Evolutionary conservation across 371 early-diverging fungal genomes (phyloP).

Genomic region (Zopfochytrium polystomum): DNA sequence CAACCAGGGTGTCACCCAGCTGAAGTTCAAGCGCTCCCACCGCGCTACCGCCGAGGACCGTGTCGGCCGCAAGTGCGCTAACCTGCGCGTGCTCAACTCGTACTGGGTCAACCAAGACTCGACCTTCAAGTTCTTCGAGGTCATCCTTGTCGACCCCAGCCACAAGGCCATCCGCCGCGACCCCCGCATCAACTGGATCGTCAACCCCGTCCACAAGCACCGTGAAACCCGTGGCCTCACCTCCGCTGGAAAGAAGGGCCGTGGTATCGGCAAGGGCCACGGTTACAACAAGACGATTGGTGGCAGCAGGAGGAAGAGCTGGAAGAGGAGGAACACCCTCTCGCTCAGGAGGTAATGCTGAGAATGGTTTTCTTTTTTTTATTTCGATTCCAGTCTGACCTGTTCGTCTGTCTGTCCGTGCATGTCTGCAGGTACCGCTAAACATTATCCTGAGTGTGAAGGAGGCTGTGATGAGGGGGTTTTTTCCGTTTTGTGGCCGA

Average conservation of each 20-base stretch:
- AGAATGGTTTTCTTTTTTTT: too few species aligned
- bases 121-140: slow-evolving; percentile 98
- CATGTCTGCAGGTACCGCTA: too few species aligned
- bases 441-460: too few species aligned
- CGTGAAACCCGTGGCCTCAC: slow-evolving; percentile 98
- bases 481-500: too few species aligned
- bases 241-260: slow-evolving; percentile 92
- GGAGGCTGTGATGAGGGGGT: too few species aligned
- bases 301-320: slow-evolving; percentile 84
- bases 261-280: slow-evolving; percentile 98
- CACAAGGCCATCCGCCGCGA: slow-evolving; percentile 98
- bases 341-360: slow-evolving; percentile 60
- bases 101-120: slow-evolving; percentile 99
- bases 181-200: slow-evolving; percentile 98
- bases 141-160: slow-evolving; percentile 95
- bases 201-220: slow-evolving; percentile 95
- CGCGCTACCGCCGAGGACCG: slow-evolving; percentile 95
- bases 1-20: slow-evolving; percentile 95
- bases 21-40: slow-evolving; percentile 92
- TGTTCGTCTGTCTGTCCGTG: too few species aligned
- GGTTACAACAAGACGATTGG: slow-evolving; percentile 97
- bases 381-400: too few species aligned
- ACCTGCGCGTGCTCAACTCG: slow-evolving; percentile 95
- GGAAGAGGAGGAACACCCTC: slow-evolving; percentile 68
- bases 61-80: slow-evolving; percentile 92